Evolutionary conservation across 2,329 filamentous ascomycete genomes (phyloP), one percentile per base, ranked within the genome.

Genomic region (Dactylonectria macrodidyma): DNA sequence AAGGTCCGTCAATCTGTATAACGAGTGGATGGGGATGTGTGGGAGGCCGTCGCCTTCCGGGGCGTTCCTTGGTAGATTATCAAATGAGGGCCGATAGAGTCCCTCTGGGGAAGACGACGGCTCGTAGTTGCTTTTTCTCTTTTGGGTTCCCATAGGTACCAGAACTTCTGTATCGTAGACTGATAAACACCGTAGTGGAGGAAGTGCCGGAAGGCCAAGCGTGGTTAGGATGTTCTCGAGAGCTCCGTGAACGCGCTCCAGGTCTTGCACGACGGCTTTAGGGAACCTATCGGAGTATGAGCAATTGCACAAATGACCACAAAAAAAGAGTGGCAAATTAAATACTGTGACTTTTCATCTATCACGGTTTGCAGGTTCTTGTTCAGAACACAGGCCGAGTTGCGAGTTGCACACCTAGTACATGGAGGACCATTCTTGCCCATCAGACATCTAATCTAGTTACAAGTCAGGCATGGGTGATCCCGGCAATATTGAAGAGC

Each of bases 311-410:
- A 44, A n/a, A 16, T n/a, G 19, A n/a, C n/a, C 11, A 16, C 6
- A 2, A 11, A 14, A 16, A 44, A 12, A 7, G 14, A 16, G 16
- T 14, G 12, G 26, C 10, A 44, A 4, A 7, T 14, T 16, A 71
- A 75, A 61, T 71, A 81, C 79, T 80, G 79, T 47, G 78, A 77
- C 62, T 80, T 79, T 70, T 83, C 81, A 63, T 81, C 80, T 26
- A 83, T 82, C n/a, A 83, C 77, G 3, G 78, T 82, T 66, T 83
- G 81, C 2, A 83, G 70, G 51, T 79, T 82, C 74, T 82, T 82
- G 50, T 80, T 81, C 56, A 83, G 61, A 1, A 81, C 78, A 51
- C 81, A 83, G 0, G 76, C 75, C 24, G 83, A 67, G 47, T 78
- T 78, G n/a, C 78, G 69, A 60, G 82, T 79, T 9, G 74, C 65